Conservation (phyloP, 352 stramenopile genomes). For the Pythium dissotocum region DNA sequence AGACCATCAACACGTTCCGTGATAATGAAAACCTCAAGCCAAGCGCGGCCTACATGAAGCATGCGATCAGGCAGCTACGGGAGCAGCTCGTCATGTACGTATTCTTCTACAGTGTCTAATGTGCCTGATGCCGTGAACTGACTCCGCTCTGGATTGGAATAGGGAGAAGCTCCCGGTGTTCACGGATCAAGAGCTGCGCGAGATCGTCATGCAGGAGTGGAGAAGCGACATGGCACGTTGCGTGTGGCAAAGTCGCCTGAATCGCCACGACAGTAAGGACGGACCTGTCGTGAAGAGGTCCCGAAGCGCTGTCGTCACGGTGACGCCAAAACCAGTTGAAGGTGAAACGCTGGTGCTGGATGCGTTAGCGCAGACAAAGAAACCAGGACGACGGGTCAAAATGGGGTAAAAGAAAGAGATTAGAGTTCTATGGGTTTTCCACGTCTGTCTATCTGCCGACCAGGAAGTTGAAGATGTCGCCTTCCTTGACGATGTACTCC, state of each 20-base stretch:
- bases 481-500: slow-evolving; percentile 98
- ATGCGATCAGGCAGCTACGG: slow-evolving; percentile 42
- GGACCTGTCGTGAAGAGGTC: slow-evolving; percentile 58
- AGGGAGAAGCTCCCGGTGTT: slow-evolving; percentile 29
- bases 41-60: slow-evolving; percentile 44
- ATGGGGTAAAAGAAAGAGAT: background rate
- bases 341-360: slow-evolving; percentile 21
- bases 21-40: slow-evolving; percentile 52
- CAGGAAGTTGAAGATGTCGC: slow-evolving; percentile 98
- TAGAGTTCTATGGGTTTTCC: background rate
- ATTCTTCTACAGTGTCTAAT: background rate
- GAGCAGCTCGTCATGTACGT: slow-evolving; percentile 42
- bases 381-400: slow-evolving; percentile 2
- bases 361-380: slow-evolving; percentile 14
- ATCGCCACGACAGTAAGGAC: slow-evolving; percentile 57
- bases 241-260: slow-evolving; percentile 54
- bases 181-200: slow-evolving; percentile 44
- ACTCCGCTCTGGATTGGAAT: background rate
- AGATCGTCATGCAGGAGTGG: slow-evolving; percentile 63
- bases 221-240: slow-evolving; percentile 56
- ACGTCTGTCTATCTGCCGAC: slow-evolving; percentile 59
- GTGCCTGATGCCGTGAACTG: background rate
- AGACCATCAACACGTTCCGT: slow-evolving; percentile 65
- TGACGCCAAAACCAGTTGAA: slow-evolving; percentile 30
- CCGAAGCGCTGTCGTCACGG: slow-evolving; percentile 49